phyloP scores from a whole-genome alignment of 257 asterid genomes.

The Haberlea rhodopensis region DNA sequence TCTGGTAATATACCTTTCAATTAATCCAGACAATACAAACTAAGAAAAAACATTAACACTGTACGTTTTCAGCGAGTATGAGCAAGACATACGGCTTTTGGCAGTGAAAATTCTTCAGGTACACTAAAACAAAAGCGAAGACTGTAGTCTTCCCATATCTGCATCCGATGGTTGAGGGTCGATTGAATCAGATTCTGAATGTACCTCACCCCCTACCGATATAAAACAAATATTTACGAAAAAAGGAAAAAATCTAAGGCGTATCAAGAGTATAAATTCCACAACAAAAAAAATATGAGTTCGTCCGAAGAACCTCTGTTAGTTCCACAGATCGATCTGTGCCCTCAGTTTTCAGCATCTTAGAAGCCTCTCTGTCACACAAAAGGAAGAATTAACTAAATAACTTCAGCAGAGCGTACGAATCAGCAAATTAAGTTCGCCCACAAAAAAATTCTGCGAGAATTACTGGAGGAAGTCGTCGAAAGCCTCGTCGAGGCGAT shows the following conservation, averaged over 20 bases:
- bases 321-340: constrained; percentile 45
- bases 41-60: no score
- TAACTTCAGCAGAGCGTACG: not conserved
- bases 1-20: not conserved
- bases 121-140: constrained; percentile 43
- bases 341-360: constrained; percentile 37
- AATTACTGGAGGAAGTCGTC: constrained; percentile 47
- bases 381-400: not conserved
- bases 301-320: constrained; percentile 29
- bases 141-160: constrained; percentile 54
- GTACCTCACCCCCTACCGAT: constrained; percentile 38
- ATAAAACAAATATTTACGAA: constrained; percentile 18
- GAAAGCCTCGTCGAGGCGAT: constrained; percentile 52
- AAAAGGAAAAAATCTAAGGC: constrained; percentile 18
- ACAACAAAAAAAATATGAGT: not conserved
- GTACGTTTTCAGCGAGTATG: not conserved
- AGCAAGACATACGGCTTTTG: constrained; percentile 33
- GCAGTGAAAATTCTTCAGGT: constrained; percentile 48
- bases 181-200: constrained; percentile 30
- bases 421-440: not conserved
- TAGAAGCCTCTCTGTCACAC: constrained; percentile 37
- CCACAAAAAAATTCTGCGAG: not conserved
- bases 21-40: constrained; percentile 1
- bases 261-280: not conserved
- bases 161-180: constrained; percentile 42